Percentiles rank a stretch among this genome's conserved stretches.
Evolutionary conservation across 2,329 filamentous ascomycete species (phyloP).

Genomic region (Alternaria sp.): DNA sequence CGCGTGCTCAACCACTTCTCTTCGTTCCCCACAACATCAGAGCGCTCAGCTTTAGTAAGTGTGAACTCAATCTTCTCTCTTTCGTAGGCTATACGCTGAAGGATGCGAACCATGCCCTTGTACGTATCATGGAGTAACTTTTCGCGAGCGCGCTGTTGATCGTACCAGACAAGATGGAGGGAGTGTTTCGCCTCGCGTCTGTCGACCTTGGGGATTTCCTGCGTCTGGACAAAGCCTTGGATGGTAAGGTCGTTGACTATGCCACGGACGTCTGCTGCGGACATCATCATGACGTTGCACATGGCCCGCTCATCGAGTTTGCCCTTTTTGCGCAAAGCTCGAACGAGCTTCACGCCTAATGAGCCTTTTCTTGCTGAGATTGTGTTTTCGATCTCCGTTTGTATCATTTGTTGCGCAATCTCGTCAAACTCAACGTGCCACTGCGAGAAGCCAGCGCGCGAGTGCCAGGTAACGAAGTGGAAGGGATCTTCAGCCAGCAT

Average conservation of each 20-base stretch:
- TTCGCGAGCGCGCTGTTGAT: conserved; percentile 73
- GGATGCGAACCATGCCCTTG: conserved; percentile 84
- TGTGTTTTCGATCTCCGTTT: conserved; percentile 81
- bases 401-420: conserved; percentile 74
- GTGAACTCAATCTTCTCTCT: conserved; percentile 74
- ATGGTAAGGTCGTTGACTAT: conserved; percentile 87
- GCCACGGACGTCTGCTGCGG: conserved; percentile 82
- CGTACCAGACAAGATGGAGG: conserved; percentile 92
- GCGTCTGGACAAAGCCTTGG: conserved; percentile 85
- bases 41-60: conserved; percentile 81
- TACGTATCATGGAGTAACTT: conserved; percentile 82
- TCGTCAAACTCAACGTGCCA: conserved; percentile 87
- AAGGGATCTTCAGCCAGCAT: conserved; percentile 72
- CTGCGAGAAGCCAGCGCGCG: conserved; percentile 69
- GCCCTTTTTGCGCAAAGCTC: conserved; percentile 84
- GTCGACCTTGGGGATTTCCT: conserved; percentile 91
- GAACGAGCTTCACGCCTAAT: conserved; percentile 80
- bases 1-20: conserved; percentile 78
- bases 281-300: conserved; percentile 80
- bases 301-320: conserved; percentile 95
- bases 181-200: conserved; percentile 82
- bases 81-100: conserved; percentile 83
- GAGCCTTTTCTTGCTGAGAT: conserved; percentile 80
- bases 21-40: conserved; percentile 84
- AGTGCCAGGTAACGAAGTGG: conserved; percentile 73